Percentiles rank a stretch among this genome's conserved stretches.
Evolutionary conservation across 495 filamentous ascomycete species (phyloP).

Genomic region (Opeltia flavorubescens): DNA sequence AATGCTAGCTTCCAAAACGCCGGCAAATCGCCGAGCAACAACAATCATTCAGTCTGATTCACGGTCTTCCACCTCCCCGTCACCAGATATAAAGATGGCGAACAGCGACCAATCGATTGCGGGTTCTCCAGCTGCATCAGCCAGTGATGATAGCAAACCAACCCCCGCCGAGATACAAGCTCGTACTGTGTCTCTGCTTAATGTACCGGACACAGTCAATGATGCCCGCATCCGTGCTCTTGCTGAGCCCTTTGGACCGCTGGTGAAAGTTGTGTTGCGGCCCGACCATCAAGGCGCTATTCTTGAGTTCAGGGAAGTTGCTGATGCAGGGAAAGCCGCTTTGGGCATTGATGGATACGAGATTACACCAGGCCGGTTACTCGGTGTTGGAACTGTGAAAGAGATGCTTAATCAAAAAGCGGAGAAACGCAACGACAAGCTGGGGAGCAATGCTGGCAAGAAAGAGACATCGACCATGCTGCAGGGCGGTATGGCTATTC

Average conservation of each 20-base stretch:
- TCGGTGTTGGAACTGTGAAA: conserved; percentile 51
- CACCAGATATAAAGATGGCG: conserved; percentile 20
- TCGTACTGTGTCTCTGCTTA: conserved; percentile 42
- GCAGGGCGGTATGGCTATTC: conserved; percentile 37
- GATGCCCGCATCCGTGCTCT: conserved; percentile 45
- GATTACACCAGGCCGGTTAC: conserved; percentile 45
- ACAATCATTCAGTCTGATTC: conserved; percentile 38
- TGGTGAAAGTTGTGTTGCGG: conserved; percentile 42
- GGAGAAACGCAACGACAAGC: conserved; percentile 38
- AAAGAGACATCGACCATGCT: conserved; percentile 33
- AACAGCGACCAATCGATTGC: conserved; percentile 3
- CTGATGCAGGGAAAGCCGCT: conserved; percentile 58
- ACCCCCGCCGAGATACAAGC: conserved; percentile 29
- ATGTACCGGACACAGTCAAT: conserved; percentile 52
- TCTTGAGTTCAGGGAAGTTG: conserved; percentile 60
- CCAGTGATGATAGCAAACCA: neutral
- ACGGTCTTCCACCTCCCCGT: conserved; percentile 47
- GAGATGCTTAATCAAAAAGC: conserved; percentile 52
- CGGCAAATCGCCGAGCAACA: conserved; percentile 31
- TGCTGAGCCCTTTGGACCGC: conserved; percentile 41
- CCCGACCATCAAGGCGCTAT: conserved; percentile 79
- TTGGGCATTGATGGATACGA: conserved; percentile 60
- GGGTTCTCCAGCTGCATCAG: conserved; percentile 13
- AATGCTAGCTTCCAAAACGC: conserved; percentile 36
- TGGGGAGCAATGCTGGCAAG: conserved; percentile 24